These are phyloP conservation scores for Calocera cornea DNA, from an alignment of 768 basidiomycete genomes.

Conservation along the genomic window DNA sequence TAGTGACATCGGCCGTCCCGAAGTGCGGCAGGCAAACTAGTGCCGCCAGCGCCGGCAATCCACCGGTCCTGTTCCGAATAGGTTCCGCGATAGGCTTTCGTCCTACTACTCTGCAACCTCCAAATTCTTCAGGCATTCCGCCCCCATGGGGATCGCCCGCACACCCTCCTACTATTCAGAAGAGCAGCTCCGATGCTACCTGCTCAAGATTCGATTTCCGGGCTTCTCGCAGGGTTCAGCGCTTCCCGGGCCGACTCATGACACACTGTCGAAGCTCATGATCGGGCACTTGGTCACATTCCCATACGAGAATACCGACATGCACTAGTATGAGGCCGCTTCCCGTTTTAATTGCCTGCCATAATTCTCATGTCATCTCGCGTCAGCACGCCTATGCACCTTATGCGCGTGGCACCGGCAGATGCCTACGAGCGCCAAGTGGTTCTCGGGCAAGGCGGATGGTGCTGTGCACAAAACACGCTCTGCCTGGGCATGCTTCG, in stretches of 20 bases:
- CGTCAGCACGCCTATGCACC: neutral
- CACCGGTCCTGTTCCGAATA: neutral
- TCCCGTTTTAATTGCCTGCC: neutral
- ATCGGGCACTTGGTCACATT: neutral
- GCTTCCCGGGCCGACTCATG: neutral
- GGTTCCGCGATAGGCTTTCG: neutral
- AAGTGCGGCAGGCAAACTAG: neutral
- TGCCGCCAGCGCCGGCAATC: neutral
- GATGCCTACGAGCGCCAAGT: slow-evolving; percentile 1
- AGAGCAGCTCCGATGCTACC: neutral
- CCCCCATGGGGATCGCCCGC: neutral
- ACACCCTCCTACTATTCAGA: neutral
- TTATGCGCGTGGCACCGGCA: neutral
- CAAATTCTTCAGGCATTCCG: neutral
- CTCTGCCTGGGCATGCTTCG: slow-evolving; percentile 1
- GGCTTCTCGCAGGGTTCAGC: neutral
- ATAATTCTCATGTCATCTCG: too few relatives aligned
- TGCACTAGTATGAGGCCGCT: neutral
- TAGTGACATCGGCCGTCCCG: neutral
- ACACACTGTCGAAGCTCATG: slow-evolving; percentile 4
- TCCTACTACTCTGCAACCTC: neutral
- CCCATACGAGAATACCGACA: neutral
- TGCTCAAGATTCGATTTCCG: neutral
- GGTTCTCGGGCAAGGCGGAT: neutral
- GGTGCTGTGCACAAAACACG: slow-evolving; percentile 2